Percentiles rank a stretch among this genome's conserved stretches.
These are phyloP conservation scores for Acrasis kona DNA, from an alignment of 78 protist genomes.

Conservation along the genomic window DNA sequence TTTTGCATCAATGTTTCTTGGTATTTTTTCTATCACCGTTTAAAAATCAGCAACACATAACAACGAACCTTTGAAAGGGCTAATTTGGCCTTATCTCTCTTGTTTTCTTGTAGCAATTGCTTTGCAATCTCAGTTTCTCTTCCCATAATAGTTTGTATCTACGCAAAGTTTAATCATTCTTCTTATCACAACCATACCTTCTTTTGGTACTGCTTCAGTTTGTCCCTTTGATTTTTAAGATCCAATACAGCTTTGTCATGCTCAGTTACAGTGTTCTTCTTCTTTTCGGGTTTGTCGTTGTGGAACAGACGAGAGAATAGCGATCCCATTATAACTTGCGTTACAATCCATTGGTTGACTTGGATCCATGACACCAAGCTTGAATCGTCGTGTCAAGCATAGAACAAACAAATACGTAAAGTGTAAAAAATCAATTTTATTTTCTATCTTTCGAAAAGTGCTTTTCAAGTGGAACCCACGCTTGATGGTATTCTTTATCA, in stretches of 20 bases:
- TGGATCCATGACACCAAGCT: too few relatives aligned
- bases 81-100: background rate
- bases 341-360: too few relatives aligned
- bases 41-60: background rate
- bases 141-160: background rate
- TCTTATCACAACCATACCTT: background rate
- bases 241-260: constrained; percentile 3
- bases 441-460: too few relatives aligned
- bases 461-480: too few relatives aligned
- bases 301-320: too few relatives aligned
- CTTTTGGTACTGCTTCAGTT: background rate
- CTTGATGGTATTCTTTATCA: background rate
- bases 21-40: background rate
- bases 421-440: too few relatives aligned
- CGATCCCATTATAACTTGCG: too few relatives aligned
- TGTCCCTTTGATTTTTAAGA: background rate
- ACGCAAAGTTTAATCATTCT: background rate
- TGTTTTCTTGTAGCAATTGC: background rate
- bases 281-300: too few relatives aligned
- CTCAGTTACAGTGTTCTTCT: background rate
- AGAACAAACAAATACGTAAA: too few relatives aligned
- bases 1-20: background rate
- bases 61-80: background rate
- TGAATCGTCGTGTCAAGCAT: too few relatives aligned
- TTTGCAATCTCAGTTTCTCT: background rate